Base-by-base conservation (phyloP, 495 filamentous ascomycete genomes). In the Bacidia rubella region DNA sequence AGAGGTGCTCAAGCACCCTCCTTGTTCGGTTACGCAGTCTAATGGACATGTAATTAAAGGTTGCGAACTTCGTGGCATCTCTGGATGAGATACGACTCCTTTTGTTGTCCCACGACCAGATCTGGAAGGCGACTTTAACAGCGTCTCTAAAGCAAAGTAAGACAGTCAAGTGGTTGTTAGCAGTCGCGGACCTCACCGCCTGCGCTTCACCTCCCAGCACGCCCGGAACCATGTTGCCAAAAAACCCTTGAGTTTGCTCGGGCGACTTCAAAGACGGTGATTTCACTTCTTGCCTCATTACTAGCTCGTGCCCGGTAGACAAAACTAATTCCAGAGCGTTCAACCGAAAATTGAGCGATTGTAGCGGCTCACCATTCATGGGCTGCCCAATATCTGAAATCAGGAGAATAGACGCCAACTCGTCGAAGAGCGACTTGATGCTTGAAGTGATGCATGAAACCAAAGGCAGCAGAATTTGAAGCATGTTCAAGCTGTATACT, bases 121-220 rank as follows among this genome's bases (percentile, higher is more conserved):
- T 90, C 3, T 74, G 79, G 63, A 95, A 93, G 65, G 88, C 94
- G 24, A 92, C 82, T 29, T 85, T 80, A 52, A 95, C 85, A 11
- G 88, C 86, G 64, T 99, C 92, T 65, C 97, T 90, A 66, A 99
- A 95, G 26, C 89, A 90, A n/a, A 99, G 74, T 10, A 96, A 68
- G 19, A 99, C 92, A 0, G 90, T 96, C 22, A 99, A 73, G 38
- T 90, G 74, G 56, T 90, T 90, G 61, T 97, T 99, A n/a, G 88
- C 89, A 12, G 86, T 83, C 15, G 80, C 77, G 43, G 82, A 83
- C 39, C 87, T 77, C 22, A 76, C 70, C 49, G 88, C 88, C 2
- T 74, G 81, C 5, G 80, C 73, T 50, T 97, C 90, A 0, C 85
- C 77, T 9, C 83, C 74, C 63, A 95, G 95, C 0, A 95, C 86